Percentiles rank a stretch among this genome's conserved stretches.
These are phyloP conservation scores for Mortierella sp. DNA, from an alignment of 371 early-diverging fungal species.

Conservation along the genomic window DNA sequence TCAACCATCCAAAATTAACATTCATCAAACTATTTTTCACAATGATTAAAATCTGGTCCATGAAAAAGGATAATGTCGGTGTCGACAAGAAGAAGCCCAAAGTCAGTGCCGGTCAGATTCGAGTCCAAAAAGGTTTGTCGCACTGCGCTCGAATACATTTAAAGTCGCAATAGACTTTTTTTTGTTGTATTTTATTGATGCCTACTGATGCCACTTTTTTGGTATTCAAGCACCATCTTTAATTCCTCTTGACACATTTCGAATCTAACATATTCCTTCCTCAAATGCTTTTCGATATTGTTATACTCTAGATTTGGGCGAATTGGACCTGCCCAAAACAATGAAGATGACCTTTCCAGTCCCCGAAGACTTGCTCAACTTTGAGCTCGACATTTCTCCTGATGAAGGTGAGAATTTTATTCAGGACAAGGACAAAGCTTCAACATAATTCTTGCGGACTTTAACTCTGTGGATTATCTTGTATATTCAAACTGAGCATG, in stretches of 20 bases:
- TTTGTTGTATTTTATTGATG: no score
- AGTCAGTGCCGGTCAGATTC: conserved; percentile 89
- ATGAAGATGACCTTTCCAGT: conserved; percentile 85
- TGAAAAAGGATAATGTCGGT: conserved; percentile 83
- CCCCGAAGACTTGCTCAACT: conserved; percentile 87
- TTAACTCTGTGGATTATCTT: neutral
- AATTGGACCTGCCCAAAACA: conserved; percentile 86
- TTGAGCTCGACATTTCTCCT: conserved; percentile 86
- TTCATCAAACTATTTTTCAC: conserved; percentile 9
- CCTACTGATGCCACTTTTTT: no score
- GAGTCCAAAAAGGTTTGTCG: conserved; percentile 88
- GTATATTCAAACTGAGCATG: neutral
- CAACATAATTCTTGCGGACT: neutral
- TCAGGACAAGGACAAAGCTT: neutral
- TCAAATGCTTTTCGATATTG: neutral
- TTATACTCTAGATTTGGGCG: conserved; percentile 78
- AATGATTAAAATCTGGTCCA: conserved; percentile 91
- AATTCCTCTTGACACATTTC: neutral
- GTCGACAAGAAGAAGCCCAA: conserved; percentile 86
- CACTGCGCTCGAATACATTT: neutral
- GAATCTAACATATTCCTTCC: neutral
- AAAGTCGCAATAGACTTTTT: neutral
- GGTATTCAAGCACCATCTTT: neutral
- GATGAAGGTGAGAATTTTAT: conserved; percentile 80
- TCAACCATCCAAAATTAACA: neutral